Percentiles rank a stretch among this genome's conserved stretches.
Conservation (phyloP, 495 filamentous ascomycete species). For the Terfezia boudieri region DNA sequence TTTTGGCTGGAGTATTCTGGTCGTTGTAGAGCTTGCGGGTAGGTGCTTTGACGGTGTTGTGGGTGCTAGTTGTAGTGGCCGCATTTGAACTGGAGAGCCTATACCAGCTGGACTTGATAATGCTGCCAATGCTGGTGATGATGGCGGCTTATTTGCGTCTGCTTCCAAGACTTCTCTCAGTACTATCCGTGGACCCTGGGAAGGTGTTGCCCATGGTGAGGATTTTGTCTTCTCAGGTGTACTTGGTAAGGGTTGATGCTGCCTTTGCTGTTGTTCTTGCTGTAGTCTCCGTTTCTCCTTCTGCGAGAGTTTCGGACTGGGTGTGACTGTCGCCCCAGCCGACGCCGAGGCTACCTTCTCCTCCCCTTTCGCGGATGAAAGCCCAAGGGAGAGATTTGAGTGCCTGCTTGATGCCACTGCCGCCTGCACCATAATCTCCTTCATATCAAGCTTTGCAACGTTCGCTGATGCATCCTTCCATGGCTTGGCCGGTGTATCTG, state of each 20-base stretch:
- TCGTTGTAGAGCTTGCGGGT: constrained; percentile 9
- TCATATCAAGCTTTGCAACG: constrained; percentile 47
- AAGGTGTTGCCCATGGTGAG: constrained; percentile 52
- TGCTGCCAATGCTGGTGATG: background rate
- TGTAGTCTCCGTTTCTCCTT: constrained; percentile 74
- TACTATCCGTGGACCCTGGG: constrained; percentile 17
- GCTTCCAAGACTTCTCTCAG: constrained; percentile 5
- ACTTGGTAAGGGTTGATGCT: constrained; percentile 4
- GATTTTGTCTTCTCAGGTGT: constrained; percentile 21
- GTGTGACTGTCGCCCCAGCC: constrained; percentile 8
- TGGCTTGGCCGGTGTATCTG: constrained; percentile 16
- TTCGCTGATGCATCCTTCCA: constrained; percentile 39
- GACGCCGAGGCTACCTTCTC: constrained; percentile 14
- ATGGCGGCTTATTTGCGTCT: background rate
- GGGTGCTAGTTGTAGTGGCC: background rate
- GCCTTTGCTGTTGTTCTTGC: constrained; percentile 38
- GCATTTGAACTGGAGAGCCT: background rate
- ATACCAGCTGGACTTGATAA: no score
- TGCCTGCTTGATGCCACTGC: constrained; percentile 27
- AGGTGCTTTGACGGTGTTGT: background rate
- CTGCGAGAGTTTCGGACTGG: constrained; percentile 47
- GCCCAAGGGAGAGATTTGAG: constrained; percentile 51
- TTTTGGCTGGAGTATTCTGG: background rate
- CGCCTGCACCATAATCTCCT: constrained; percentile 66
- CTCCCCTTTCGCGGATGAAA: constrained; percentile 25